These are phyloP conservation scores for Pyrenula massariospora DNA, from an alignment of 495 filamentous ascomycete species.

Conservation along the genomic window DNA sequence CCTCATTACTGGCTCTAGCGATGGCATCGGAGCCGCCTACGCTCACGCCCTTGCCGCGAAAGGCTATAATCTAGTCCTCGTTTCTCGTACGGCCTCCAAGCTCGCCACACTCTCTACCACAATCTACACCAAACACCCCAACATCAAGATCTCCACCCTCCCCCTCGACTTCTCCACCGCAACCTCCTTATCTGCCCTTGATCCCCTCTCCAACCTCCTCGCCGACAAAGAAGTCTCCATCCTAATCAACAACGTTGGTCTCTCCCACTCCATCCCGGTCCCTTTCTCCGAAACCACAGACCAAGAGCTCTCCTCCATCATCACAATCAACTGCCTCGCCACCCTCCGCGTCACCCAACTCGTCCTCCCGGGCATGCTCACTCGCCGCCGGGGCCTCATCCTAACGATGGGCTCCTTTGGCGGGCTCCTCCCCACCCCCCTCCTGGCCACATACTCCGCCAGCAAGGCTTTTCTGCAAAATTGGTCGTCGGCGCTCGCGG, in stretches of 20 bases:
- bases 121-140: slow-evolving; percentile 52
- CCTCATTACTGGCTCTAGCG: slow-evolving; percentile 87
- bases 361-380: slow-evolving; percentile 71
- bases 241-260: slow-evolving; percentile 94
- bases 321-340: slow-evolving; percentile 85
- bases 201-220: slow-evolving; percentile 52
- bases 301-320: slow-evolving; percentile 74
- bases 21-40: slow-evolving; percentile 96
- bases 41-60: slow-evolving; percentile 79
- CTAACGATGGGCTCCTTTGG: slow-evolving; percentile 96
- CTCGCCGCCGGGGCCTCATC: slow-evolving; percentile 75
- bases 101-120: slow-evolving; percentile 65
- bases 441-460: slow-evolving; percentile 93
- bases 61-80: slow-evolving; percentile 85
- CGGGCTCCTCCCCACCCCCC: slow-evolving; percentile 78
- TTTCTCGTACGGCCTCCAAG: slow-evolving; percentile 89
- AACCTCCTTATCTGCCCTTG: slow-evolving; percentile 66
- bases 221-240: slow-evolving; percentile 70
- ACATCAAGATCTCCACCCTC: slow-evolving; percentile 57
- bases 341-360: slow-evolving; percentile 80
- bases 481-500: slow-evolving; percentile 79
- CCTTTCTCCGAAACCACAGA: slow-evolving; percentile 69
- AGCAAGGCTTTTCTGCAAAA: slow-evolving; percentile 97
- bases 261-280: slow-evolving; percentile 83
- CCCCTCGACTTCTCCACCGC: slow-evolving; percentile 79